phyloP scores from a whole-genome alignment of 345 rosid species.

The Acer yangbiense region DNA sequence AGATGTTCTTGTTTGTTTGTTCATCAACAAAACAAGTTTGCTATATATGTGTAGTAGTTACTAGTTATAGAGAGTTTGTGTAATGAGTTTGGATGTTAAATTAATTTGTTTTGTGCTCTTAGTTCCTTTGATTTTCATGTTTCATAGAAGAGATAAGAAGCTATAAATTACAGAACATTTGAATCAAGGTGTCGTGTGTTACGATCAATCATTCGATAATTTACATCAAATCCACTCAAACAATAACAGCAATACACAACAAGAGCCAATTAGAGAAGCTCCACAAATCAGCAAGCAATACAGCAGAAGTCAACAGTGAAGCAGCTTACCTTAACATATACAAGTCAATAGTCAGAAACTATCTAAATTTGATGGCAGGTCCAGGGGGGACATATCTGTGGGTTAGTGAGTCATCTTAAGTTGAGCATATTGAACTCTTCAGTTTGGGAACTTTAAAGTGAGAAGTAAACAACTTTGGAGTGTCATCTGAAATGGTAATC shows the following conservation, averaged over 20 bases:
- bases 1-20: not conserved
- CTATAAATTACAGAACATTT: not conserved
- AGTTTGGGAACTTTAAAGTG: conserved; percentile 78
- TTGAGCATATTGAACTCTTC: conserved; percentile 45
- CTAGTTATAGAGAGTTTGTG: not conserved
- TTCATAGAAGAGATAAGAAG: not conserved
- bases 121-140: not conserved
- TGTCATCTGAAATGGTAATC: conserved; percentile 27
- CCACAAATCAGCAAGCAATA: not conserved
- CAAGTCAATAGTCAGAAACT: not conserved
- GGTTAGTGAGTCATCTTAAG: not conserved
- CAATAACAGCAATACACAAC: conserved; percentile 11
- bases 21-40: not conserved
- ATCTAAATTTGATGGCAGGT: not conserved
- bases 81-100: not conserved
- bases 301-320: not conserved
- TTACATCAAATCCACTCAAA: conserved; percentile 10
- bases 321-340: not conserved
- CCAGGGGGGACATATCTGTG: not conserved
- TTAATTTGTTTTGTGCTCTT: not conserved
- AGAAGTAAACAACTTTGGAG: conserved; percentile 70
- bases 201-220: not conserved
- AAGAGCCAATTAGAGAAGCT: not conserved
- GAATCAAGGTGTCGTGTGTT: not conserved
- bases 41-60: not conserved